Percentiles rank a stretch among this genome's conserved stretches.
phyloP scores from a whole-genome alignment of 495 filamentous ascomycete genomes.

The Tuber borchii region DNA sequence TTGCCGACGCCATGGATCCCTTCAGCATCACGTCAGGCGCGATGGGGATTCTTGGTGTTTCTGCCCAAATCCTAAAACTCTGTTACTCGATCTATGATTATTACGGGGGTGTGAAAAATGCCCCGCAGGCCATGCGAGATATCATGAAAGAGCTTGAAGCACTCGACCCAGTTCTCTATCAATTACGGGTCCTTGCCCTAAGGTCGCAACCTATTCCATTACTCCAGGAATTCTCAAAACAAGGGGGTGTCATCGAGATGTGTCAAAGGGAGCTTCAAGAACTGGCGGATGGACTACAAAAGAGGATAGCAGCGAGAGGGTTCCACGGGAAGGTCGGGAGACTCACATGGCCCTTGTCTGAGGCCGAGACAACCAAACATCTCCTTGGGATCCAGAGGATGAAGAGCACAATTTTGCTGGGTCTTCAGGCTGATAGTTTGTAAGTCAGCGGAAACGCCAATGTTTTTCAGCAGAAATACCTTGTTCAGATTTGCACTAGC shows the following conservation, averaged over 20 bases:
- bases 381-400: slow-evolving; percentile 14
- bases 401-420: slow-evolving; percentile 15
- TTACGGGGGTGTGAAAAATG: slow-evolving; percentile 10
- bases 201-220: background rate
- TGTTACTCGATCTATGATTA: slow-evolving; percentile 15
- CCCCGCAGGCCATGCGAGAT: slow-evolving; percentile 12
- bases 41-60: background rate
- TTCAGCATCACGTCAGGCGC: background rate
- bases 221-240: slow-evolving; percentile 9
- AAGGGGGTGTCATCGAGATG: background rate
- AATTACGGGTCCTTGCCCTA: slow-evolving; percentile 7
- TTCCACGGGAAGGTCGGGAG: slow-evolving; percentile 6
- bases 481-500: background rate
- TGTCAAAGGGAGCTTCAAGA: slow-evolving; percentile 7
- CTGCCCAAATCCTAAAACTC: background rate
- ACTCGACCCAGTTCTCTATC: slow-evolving; percentile 14
- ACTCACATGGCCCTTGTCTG: slow-evolving; percentile 17
- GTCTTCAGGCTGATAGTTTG: slow-evolving; percentile 17
- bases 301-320: slow-evolving; percentile 18
- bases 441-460: slow-evolving; percentile 1
- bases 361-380: slow-evolving; percentile 18
- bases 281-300: slow-evolving; percentile 5
- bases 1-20: background rate
- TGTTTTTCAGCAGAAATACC: background rate
- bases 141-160: slow-evolving; percentile 17